Evolutionary conservation across 1,284 basidiomycete species (phyloP).

Genomic region (Heterobasidion occidentale): DNA sequence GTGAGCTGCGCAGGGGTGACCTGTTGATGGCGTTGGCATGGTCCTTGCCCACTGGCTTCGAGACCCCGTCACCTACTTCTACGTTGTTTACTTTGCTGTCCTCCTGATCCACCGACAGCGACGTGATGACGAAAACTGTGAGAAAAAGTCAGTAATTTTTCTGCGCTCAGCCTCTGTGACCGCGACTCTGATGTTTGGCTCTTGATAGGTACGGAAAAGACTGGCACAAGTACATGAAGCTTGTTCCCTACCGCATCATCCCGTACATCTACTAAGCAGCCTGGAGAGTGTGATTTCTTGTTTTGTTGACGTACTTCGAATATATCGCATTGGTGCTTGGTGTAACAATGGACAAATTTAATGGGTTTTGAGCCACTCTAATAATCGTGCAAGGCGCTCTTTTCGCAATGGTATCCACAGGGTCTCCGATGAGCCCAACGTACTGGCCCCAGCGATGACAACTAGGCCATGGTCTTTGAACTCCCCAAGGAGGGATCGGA

Average conservation of each 20-base stretch:
- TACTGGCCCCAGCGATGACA: constrained; percentile 36
- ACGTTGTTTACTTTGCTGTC: constrained; percentile 83
- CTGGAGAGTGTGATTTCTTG: neutral
- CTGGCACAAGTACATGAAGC: constrained; percentile 80
- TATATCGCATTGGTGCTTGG: neutral
- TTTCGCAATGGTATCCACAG: constrained; percentile 82
- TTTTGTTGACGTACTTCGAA: neutral
- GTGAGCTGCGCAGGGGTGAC: constrained; percentile 53
- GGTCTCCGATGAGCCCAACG: constrained; percentile 41
- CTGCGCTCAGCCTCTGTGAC: neutral
- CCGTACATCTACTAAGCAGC: constrained; percentile 69
- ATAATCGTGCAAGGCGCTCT: constrained; percentile 42
- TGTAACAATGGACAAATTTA: neutral
- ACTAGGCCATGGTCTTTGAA: constrained; percentile 87
- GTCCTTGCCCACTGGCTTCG: constrained; percentile 91
- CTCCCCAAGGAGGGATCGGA: constrained; percentile 77
- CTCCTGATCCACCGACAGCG: constrained; percentile 88
- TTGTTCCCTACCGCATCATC: constrained; percentile 85
- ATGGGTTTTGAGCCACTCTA: constrained; percentile 17
- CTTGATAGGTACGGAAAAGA: constrained; percentile 63
- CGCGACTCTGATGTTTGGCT: constrained; percentile 1
- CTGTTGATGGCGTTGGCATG: constrained; percentile 87
- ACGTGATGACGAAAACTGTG: constrained; percentile 90
- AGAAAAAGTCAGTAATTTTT: constrained; percentile 55
- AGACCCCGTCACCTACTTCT: constrained; percentile 94